Evolutionary conservation across 1,139 yeast genomes (phyloP).

Genomic region (Kurtzmaniella natalensis): DNA sequence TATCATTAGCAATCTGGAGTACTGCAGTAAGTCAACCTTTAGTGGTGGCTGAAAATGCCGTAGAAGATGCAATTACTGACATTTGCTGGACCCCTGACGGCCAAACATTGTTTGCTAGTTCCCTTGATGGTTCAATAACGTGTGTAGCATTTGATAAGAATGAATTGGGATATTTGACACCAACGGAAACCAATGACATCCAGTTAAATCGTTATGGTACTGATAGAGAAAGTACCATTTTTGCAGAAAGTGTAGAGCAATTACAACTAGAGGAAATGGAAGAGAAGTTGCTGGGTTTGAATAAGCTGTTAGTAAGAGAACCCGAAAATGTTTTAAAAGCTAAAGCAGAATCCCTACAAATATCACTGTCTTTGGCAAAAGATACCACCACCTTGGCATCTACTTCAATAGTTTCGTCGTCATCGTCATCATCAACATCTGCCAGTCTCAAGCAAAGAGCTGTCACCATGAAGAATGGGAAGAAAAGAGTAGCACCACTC

Average conservation of each 20-base stretch:
- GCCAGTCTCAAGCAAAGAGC: slow-evolving; percentile 26
- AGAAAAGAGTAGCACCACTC: slow-evolving; percentile 82
- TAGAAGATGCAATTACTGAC: slow-evolving; percentile 64
- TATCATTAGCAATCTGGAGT: slow-evolving; percentile 67
- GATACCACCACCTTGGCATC: not conserved
- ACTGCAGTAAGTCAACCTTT: slow-evolving; percentile 59
- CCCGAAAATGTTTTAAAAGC: not conserved
- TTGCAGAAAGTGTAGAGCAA: slow-evolving; percentile 86
- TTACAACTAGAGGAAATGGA: slow-evolving; percentile 66
- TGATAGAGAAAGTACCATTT: slow-evolving; percentile 74
- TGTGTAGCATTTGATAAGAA: slow-evolving; percentile 61
- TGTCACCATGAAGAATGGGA: slow-evolving; percentile 72
- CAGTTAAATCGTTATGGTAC: slow-evolving; percentile 84
- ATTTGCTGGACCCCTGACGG: slow-evolving; percentile 82
- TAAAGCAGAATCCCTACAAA: no score
- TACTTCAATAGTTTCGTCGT: slow-evolving; percentile 6
- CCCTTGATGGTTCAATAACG: slow-evolving; percentile 81
- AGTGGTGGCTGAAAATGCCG: slow-evolving; percentile 59
- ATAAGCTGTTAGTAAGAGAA: slow-evolving; percentile 6
- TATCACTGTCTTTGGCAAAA: no score
- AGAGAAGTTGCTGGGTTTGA: slow-evolving; percentile 15
- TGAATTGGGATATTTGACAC: slow-evolving; percentile 73
- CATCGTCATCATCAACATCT: slow-evolving; percentile 15
- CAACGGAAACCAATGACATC: slow-evolving; percentile 59
- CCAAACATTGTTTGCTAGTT: slow-evolving; percentile 60